These are phyloP conservation scores for Penicillium cataractarum DNA, from an alignment of 495 filamentous ascomycete species.

Conservation along the genomic window DNA sequence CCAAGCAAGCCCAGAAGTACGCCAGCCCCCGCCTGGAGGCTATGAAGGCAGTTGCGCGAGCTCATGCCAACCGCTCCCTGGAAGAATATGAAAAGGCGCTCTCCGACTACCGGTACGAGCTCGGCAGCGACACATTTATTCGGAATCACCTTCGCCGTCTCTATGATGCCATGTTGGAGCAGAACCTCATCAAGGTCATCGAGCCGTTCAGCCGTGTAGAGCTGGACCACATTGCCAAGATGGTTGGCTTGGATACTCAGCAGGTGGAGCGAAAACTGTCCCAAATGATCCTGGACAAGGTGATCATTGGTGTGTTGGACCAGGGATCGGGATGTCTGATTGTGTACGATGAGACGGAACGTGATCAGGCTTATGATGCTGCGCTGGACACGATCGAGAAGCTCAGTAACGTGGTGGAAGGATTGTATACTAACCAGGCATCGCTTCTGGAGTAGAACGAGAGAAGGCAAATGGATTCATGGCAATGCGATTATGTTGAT, in stretches of 20 bases:
- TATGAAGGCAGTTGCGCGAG: constrained; percentile 97
- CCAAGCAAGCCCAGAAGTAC: constrained; percentile 95
- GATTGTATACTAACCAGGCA: constrained; percentile 96
- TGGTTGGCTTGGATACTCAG: constrained; percentile 93
- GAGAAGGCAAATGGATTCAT: constrained; percentile 21
- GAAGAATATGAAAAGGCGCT: constrained; percentile 96
- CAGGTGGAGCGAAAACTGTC: constrained; percentile 97
- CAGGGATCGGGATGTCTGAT: constrained; percentile 97
- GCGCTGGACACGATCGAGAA: constrained; percentile 95
- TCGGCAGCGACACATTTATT: constrained; percentile 92
- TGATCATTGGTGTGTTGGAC: constrained; percentile 95
- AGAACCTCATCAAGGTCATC: constrained; percentile 99
- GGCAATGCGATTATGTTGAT: constrained; percentile 32
- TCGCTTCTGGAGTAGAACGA: constrained; percentile 80
- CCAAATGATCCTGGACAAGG: constrained; percentile 99
- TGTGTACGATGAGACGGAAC: constrained; percentile 91
- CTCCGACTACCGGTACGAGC: constrained; percentile 83
- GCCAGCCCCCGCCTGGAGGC: constrained; percentile 92
- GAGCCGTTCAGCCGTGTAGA: constrained; percentile 97
- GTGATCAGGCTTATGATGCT: constrained; percentile 92
- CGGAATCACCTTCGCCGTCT: constrained; percentile 90
- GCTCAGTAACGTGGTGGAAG: constrained; percentile 95
- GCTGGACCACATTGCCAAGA: constrained; percentile 94
- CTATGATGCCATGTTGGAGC: constrained; percentile 98
- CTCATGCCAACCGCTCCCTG: constrained; percentile 89